Evolutionary conservation across 2,329 filamentous ascomycete genomes (phyloP), one percentile per base, ranked within the genome.

Genomic region (Beauveria brongniartii): DNA sequence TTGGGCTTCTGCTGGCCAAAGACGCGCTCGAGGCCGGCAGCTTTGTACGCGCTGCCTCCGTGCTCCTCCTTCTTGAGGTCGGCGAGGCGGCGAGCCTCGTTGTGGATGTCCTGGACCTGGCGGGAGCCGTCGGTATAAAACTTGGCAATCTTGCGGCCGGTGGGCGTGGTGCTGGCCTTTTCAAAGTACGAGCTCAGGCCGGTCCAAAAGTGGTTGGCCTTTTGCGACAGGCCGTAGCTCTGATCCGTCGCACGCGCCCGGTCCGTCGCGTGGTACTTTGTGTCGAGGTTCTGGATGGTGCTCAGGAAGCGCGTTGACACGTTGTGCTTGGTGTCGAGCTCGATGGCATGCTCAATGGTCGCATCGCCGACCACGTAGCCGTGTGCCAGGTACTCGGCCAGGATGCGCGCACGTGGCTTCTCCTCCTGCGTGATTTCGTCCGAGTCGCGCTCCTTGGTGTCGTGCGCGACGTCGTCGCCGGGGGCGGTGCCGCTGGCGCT

Each of bases 341-440:
- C 85, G 69, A 99, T 90, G 64, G 91, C 93, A 64, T 83, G 83
- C 78, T 94, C 84, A 67, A 96, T 87, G 55, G 90, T 90, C 30
- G 75, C 80, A 61, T 87, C 84, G 34, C 84, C 92, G 65, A 97
- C 81, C 44, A 87, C 83, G 78, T 99, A 99, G 67, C 94, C 94
- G 69, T 97, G 91, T 12, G 94, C 92, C 40, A 99, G 88, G 76
- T 97, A 97, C 79, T 99, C 94, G 66, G 94, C 94, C 55, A 97
- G 76, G 74, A 99, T 96, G 69, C 94, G 91, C 46, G 90, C 86
- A 69, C 92, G 89, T 18, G 94, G 94, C 83, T 99, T 99, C 80
- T 97, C 92, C 77, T 99, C 94, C 73, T 99, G 94, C 16, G 88
- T 86, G 69, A 97, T 87, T 68, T 92, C 85, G 68, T 91, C 81